Evolutionary conservation across 129 eudicot genomes (phyloP).

Genomic region (Arctium minus): DNA sequence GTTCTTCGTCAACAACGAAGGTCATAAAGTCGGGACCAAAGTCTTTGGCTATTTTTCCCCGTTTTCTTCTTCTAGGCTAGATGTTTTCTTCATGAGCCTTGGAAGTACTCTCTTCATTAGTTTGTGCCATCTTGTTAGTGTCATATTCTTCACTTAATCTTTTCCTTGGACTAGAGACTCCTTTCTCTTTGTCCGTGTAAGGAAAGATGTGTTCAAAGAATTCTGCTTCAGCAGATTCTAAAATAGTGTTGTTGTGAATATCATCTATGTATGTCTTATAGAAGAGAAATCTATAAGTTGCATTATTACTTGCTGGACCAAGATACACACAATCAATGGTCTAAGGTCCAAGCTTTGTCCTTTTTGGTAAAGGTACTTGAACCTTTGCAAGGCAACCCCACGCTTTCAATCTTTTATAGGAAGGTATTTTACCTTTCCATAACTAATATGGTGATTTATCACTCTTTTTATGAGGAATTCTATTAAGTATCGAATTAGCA

Average conservation of each 20-base stretch:
- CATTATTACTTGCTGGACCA: background rate
- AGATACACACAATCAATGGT: background rate
- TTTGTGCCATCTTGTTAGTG: background rate
- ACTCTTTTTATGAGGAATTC: too few species aligned
- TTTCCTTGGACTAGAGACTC: background rate
- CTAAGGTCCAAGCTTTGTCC: background rate
- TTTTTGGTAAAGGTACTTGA: background rate
- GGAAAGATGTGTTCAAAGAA: too few species aligned
- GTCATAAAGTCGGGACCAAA: too few species aligned
- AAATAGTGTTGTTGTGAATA: too few species aligned
- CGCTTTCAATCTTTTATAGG: too few species aligned
- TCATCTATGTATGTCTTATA: too few species aligned
- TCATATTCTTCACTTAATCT: background rate
- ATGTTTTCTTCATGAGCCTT: background rate
- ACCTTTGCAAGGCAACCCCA: background rate
- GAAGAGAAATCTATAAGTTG: background rate
- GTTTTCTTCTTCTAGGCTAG: background rate
- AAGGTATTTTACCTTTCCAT: too few species aligned
- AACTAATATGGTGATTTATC: too few species aligned
- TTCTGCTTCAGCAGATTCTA: too few species aligned
- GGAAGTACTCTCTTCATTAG: background rate
- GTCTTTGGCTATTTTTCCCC: background rate
- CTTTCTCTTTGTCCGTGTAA: background rate
- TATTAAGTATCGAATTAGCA: too few species aligned
- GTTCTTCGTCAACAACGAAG: too few species aligned